Evolutionary conservation across 2,329 filamentous ascomycete genomes (phyloP), one percentile per base, ranked within the genome.

Genomic region (Claviceps humidiphila): DNA sequence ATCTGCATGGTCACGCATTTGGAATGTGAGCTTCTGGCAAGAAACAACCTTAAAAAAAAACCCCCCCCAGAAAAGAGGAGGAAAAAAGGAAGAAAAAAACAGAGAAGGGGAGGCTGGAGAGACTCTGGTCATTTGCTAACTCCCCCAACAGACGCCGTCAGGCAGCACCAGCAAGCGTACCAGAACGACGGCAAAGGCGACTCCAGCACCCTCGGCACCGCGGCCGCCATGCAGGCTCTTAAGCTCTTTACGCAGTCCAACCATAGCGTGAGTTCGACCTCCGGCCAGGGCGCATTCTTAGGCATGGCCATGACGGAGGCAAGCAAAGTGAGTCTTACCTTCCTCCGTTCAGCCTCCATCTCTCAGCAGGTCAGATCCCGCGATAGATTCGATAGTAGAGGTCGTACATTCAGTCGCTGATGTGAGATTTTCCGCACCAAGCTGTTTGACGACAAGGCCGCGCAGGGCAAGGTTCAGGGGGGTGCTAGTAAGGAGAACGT

Each of bases 281-380:
- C 70, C 56, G 80, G 81, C 59, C 84, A 95, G 75, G 88, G 84
- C 65, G 79, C 84, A 56, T 88, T 95, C 63, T 78, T 95, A 56
- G 87, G 85, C 4, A 74, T 95, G 65, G 90, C 90, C 44, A 90
- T 96, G 87, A 81, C 78, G 8, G 85, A 96, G 72, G 90, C 89
- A 38, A 84, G 83, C 62, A 89, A 90, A 75, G 73, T 90, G 56
- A 51, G 69, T 60, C 4, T n/a, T 45, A 34, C 9, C 30, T 20
- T 41, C 1, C 38, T n/a, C 41, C 17, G 30, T 11, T 8, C 8
- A 30, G 26, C 26, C 26, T 30, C 4, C 9, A 11, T 34, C 30
- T 34, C 30, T 34, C 8, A 11, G 30, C 30, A 34, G 30, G 11
- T 34, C 30, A 34, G 30, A 34, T 11, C 30, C 9, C 30, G 30